A percentile compares a stretch with the other conserved stretches of the same genome.
These are phyloP conservation scores for Irpex sp. DNA, from an alignment of 1,284 basidiomycete genomes.

Conservation along the genomic window DNA sequence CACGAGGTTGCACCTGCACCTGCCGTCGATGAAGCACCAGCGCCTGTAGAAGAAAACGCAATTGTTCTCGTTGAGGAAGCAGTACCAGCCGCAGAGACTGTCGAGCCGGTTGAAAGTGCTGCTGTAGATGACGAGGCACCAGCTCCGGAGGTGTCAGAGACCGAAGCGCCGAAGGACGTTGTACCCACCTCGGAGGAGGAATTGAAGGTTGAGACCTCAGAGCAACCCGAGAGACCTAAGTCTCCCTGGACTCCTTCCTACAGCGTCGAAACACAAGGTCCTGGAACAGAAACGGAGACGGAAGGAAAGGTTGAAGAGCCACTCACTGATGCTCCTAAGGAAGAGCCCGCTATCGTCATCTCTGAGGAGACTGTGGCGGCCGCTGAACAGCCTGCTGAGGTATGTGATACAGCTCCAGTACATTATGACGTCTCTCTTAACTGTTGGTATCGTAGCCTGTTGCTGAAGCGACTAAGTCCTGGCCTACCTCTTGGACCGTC, in stretches of 20 bases:
- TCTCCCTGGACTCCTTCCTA: slow-evolving; percentile 41
- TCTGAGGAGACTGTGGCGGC: slow-evolving; percentile 12
- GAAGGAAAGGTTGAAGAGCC: slow-evolving; percentile 23
- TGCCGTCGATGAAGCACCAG: background rate
- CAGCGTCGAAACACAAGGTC: slow-evolving; percentile 33
- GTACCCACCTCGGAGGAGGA: background rate
- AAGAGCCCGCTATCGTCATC: slow-evolving; percentile 10
- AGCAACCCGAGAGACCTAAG: slow-evolving; percentile 25
- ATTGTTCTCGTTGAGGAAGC: too few species aligned
- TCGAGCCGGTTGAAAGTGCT: background rate
- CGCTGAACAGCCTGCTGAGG: background rate
- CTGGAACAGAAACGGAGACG: slow-evolving; percentile 16
- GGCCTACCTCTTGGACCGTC: slow-evolving; percentile 11
- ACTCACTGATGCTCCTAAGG: slow-evolving; percentile 16
- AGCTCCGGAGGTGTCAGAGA: background rate
- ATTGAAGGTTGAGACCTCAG: background rate
- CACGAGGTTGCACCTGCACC: background rate
- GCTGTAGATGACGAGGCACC: background rate
- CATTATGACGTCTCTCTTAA: background rate
- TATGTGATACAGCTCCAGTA: background rate
- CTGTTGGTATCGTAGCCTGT: background rate
- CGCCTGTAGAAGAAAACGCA: background rate
- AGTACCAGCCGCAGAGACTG: background rate
- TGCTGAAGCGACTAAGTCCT: background rate
- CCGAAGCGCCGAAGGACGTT: background rate